Evolutionary conservation across 1,139 yeast genomes (phyloP), one percentile per base, ranked within the genome.

Genomic region (Yamadazyma buinensis): DNA sequence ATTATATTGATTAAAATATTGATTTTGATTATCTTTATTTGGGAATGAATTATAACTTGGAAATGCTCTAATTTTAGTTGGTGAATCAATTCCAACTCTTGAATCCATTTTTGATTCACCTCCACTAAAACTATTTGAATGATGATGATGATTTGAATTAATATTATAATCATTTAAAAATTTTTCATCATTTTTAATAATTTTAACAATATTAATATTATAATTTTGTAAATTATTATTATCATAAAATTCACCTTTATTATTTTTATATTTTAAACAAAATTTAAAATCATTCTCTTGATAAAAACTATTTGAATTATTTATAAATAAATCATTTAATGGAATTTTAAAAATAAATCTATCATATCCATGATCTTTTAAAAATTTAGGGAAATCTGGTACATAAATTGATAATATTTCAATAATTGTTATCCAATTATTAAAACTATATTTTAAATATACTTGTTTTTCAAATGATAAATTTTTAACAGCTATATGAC

Each of bases 401-500:
- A 73, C 68, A 57, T 76, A 86, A 7, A 54, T 54, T 2, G 94
- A 83, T 23, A 77, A 79, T 21, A 82, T 73, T 52, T 84, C 92
- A 26, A 80, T 70, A 23, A 81, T 75, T 0, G 92, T 79, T 34
- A 66, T 63, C 95, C 95, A 86, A 45, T 71, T 57, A 55, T 86
- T 90, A 36, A 75, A 60, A 0, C 94, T 75, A 52, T 83, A 80
- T 33, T 87, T 68, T 14, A 84, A 68, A 15, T 73, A 67, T 19
- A 86, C 77, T 32, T 58, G 54, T 59, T 86, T 86, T 36, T 77
- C 72, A 55, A 70, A 86, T 1, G 84, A 67, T 14, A 84, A 30
- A 56, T 86, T 86, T 49, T 73, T 72, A 19, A 82, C 95, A 10
- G 85, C 88, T 28, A 85, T 70, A 42, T 80, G 80, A 2, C 95